A percentile compares a stretch with the other conserved stretches of the same genome.
phyloP scores from a whole-genome alignment of 1,284 basidiomycete species.

The Boletellus sp. region DNA sequence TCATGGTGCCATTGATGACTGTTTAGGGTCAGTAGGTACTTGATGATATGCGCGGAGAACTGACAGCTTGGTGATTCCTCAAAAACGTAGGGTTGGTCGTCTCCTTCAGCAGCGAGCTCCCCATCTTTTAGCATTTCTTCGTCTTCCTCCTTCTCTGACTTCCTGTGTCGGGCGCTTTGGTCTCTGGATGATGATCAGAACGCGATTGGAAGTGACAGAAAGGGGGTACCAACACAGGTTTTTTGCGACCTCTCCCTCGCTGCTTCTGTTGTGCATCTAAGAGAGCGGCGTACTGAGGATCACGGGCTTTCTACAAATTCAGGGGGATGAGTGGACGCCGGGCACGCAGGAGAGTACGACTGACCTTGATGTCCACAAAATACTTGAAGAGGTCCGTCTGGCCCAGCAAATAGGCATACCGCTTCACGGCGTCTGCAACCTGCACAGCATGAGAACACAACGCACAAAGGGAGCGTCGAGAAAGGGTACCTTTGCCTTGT shows the following conservation, averaged over 20 bases:
- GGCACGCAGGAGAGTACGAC: slow-evolving; percentile 10
- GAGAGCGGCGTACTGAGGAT: slow-evolving; percentile 91
- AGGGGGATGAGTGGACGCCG: slow-evolving; percentile 2
- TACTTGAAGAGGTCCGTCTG: slow-evolving; percentile 96
- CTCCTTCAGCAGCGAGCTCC: slow-evolving; percentile 73
- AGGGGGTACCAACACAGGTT: slow-evolving; percentile 54
- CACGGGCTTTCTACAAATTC: slow-evolving; percentile 68
- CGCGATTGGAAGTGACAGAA: not conserved
- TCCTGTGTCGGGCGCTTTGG: slow-evolving; percentile 81
- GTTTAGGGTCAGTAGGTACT: slow-evolving; percentile 1
- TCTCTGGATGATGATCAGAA: slow-evolving; percentile 42
- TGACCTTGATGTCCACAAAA: slow-evolving; percentile 90
- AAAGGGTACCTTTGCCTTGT: slow-evolving; percentile 69
- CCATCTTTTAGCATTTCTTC: slow-evolving; percentile 90
- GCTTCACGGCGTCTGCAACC: slow-evolving; percentile 92
- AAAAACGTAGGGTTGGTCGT: slow-evolving; percentile 87
- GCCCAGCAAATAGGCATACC: slow-evolving; percentile 91
- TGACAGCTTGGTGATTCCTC: slow-evolving; percentile 88
- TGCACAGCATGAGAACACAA: slow-evolving; percentile 31
- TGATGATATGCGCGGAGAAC: slow-evolving; percentile 25
- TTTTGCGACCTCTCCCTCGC: slow-evolving; percentile 79
- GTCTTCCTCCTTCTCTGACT: slow-evolving; percentile 98
- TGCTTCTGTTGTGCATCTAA: slow-evolving; percentile 82
- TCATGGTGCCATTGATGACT: slow-evolving; percentile 91
- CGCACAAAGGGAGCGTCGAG: not conserved